phyloP scores from a whole-genome alignment of 805 yeast genomes.

The Maudiozyma serrabonitensis region DNA sequence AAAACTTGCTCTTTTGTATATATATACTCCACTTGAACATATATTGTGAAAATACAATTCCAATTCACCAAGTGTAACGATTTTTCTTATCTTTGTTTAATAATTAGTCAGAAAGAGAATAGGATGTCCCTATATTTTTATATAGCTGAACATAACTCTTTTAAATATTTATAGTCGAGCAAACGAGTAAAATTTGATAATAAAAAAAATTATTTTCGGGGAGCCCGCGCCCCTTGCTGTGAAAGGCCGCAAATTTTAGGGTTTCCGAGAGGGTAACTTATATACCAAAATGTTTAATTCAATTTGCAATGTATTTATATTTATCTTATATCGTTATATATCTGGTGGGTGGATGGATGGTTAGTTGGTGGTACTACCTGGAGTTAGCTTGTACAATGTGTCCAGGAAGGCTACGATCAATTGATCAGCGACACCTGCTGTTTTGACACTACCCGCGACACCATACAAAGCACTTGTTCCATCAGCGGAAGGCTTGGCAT shows the following conservation, averaged over 20 bases:
- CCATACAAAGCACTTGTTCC: constrained; percentile 90
- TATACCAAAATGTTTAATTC: too few relatives aligned
- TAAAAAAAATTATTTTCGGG: too few relatives aligned
- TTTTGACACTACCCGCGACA: constrained; percentile 83
- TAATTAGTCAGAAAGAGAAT: too few relatives aligned
- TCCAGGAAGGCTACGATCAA: constrained; percentile 77
- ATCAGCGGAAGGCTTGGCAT: constrained; percentile 28
- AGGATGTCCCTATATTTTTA: too few relatives aligned
- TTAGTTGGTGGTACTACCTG: constrained; percentile 1
- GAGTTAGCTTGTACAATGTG: constrained; percentile 52
- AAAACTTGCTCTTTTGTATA: too few relatives aligned
- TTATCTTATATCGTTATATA: neutral
- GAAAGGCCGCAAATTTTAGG: neutral
- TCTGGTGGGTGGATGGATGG: neutral
- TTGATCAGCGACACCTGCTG: constrained; percentile 74
- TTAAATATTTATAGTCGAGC: too few relatives aligned
- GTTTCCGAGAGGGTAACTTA: neutral
- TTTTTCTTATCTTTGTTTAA: too few relatives aligned
- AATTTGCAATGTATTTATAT: neutral
- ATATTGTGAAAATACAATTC: too few relatives aligned
- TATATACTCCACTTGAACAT: too few relatives aligned
- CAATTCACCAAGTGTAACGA: too few relatives aligned
- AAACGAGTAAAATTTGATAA: too few relatives aligned
- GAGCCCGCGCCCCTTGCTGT: neutral
- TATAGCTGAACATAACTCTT: too few relatives aligned